These are phyloP conservation scores for Hanseniaspora sp. DNA, from an alignment of 1,139 yeast genomes.

Conservation along the genomic window DNA sequence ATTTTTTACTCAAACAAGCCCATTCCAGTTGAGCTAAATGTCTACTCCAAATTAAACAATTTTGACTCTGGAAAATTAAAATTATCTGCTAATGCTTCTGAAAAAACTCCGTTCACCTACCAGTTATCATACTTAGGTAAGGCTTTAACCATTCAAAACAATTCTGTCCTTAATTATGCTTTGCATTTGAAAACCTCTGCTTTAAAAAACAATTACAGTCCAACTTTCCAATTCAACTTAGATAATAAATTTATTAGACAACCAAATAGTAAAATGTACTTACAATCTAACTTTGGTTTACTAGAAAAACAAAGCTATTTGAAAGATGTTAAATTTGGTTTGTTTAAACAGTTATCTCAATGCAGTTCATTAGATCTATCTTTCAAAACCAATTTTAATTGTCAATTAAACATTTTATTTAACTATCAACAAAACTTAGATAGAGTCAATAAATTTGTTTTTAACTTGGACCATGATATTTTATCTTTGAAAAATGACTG, in stretches of 20 bases:
- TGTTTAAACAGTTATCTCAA: neutral
- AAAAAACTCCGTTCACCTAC: slow-evolving; percentile 1
- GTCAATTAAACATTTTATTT: neutral
- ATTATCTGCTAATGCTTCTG: slow-evolving; percentile 1
- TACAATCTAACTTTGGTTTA: neutral
- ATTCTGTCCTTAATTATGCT: slow-evolving; percentile 1
- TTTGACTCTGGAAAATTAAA: neutral
- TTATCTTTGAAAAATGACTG: neutral
- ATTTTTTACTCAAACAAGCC: slow-evolving; percentile 6
- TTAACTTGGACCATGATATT: neutral
- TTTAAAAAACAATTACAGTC: neutral
- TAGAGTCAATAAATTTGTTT: neutral
- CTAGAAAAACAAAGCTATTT: neutral
- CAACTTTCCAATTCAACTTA: slow-evolving; percentile 1
- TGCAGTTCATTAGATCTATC: neutral
- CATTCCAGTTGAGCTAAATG: slow-evolving; percentile 10
- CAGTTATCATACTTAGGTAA: neutral
- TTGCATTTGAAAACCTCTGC: slow-evolving; percentile 1
- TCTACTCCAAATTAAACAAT: slow-evolving; percentile 1
- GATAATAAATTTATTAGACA: neutral
- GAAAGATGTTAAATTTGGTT: neutral
- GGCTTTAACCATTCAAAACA: neutral
- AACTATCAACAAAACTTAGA: neutral
- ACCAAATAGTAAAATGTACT: neutral
- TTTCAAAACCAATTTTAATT: neutral